A percentile compares a stretch with the other conserved stretches of the same genome.
Evolutionary conservation across 805 yeast genomes (phyloP).

Genomic region (Lipomyces spencermartinsiae): DNA sequence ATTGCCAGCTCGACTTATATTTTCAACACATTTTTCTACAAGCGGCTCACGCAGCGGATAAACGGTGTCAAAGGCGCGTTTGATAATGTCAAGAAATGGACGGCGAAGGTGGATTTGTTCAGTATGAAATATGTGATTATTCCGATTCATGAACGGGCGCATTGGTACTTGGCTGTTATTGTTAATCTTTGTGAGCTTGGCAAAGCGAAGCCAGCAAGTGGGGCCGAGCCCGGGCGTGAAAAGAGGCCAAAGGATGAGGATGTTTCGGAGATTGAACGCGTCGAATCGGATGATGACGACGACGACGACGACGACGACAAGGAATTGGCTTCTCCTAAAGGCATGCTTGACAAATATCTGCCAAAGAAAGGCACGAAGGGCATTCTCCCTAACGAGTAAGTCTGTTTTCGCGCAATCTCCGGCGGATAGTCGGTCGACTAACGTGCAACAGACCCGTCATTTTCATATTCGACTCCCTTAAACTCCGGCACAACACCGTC

Average conservation of each 20-base stretch:
- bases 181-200: constrained; percentile 51
- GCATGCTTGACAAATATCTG: neutral
- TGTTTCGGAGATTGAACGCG: constrained; percentile 19
- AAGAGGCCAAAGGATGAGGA: constrained; percentile 28
- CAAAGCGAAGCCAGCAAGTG: neutral
- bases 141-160: constrained; percentile 80
- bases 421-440: neutral
- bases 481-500: constrained; percentile 58
- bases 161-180: constrained; percentile 87
- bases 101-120: constrained; percentile 68
- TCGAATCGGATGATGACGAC: constrained; percentile 32
- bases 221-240: neutral
- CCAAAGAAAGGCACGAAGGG: constrained; percentile 10
- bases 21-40: constrained; percentile 84
- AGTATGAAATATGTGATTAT: constrained; percentile 66
- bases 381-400: neutral
- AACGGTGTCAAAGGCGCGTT: constrained; percentile 52
- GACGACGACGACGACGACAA: constrained; percentile 23
- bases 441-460: constrained; percentile 45
- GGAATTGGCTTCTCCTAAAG: constrained; percentile 17
- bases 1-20: constrained; percentile 55
- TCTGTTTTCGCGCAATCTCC: neutral
- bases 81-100: constrained; percentile 76
- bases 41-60: constrained; percentile 53
- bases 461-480: constrained; percentile 79